phyloP scores from a whole-genome alignment of 192 early-diverging fungal species.

The Coemansia sp. region DNA sequence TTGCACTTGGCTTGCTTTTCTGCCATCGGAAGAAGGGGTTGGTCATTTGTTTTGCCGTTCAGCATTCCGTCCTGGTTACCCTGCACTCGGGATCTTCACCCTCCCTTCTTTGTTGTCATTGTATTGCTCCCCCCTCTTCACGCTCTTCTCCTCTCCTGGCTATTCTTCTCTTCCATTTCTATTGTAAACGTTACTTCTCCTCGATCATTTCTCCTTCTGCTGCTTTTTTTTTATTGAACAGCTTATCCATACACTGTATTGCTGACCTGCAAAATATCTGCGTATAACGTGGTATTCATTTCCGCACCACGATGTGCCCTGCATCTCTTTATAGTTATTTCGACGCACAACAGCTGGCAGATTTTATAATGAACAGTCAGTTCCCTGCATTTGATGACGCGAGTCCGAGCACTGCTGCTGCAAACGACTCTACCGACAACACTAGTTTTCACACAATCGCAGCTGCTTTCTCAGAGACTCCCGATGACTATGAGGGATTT shows the following conservation, averaged over 20 bases:
- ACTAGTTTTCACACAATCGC: slow-evolving; percentile 23
- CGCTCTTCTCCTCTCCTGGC: slow-evolving; percentile 1
- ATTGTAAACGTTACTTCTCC: slow-evolving; percentile 18
- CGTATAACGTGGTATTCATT: not conserved
- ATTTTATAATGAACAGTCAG: slow-evolving; percentile 56
- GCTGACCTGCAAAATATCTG: not conserved
- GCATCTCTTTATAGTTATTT: slow-evolving; percentile 54
- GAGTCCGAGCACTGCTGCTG: slow-evolving; percentile 21
- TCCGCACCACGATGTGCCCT: slow-evolving; percentile 30
- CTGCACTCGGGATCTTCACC: slow-evolving; percentile 7
- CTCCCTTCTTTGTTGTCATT: slow-evolving; percentile 7
- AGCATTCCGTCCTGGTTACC: slow-evolving; percentile 8
- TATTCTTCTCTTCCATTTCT: not conserved
- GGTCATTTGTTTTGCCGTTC: not conserved
- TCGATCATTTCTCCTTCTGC: slow-evolving; percentile 5
- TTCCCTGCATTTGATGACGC: slow-evolving; percentile 42
- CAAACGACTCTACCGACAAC: slow-evolving; percentile 23
- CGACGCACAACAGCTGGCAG: slow-evolving; percentile 51
- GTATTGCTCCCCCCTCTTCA: not conserved
- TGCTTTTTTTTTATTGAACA: not conserved
- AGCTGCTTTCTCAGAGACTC: slow-evolving; percentile 15
- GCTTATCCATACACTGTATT: slow-evolving; percentile 3
- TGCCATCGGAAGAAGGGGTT: not conserved
- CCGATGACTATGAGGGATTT: slow-evolving; percentile 49
- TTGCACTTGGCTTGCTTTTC: slow-evolving; percentile 2